phyloP scores from a whole-genome alignment of 2,329 filamentous ascomycete species.

The Boeremia lycopersici region DNA sequence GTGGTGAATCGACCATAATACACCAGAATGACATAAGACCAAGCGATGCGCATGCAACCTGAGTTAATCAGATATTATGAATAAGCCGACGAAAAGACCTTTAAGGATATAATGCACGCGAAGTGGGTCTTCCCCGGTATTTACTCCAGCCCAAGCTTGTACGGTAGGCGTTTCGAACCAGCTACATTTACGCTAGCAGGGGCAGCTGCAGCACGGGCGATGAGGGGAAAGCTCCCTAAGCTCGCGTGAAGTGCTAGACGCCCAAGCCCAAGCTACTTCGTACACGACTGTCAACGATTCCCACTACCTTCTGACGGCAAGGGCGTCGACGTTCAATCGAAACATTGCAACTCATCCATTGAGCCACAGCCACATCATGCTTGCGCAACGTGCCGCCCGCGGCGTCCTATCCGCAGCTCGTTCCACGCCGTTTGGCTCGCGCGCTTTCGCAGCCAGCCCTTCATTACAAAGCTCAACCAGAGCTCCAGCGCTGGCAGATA shows the following conservation, averaged over 20 bases:
- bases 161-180: neutral
- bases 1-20: too few relatives aligned
- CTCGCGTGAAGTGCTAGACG: conserved; percentile 2
- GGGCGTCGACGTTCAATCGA: neutral
- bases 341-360: neutral
- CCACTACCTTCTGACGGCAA: neutral
- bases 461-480: conserved; percentile 33
- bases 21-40: too few relatives aligned
- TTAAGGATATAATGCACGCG: too few relatives aligned
- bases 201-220: conserved; percentile 18
- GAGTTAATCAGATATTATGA: too few relatives aligned
- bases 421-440: conserved; percentile 24
- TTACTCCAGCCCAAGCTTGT: neutral
- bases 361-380: conserved; percentile 27
- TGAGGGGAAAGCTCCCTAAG: conserved; percentile 16
- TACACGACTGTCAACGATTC: neutral
- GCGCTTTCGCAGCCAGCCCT: conserved; percentile 37
- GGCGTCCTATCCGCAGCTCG: conserved; percentile 25
- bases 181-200: conserved; percentile 8
- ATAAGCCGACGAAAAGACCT: too few relatives aligned
- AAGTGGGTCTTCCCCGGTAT: conserved; percentile 15
- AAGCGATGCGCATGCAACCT: too few relatives aligned
- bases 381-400: conserved; percentile 40
- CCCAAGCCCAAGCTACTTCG: neutral
- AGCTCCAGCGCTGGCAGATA: conserved; percentile 80